phyloP scores from a whole-genome alignment of 225 moss, liverwort and hornwort species.

The Anthoceros angustus region DNA sequence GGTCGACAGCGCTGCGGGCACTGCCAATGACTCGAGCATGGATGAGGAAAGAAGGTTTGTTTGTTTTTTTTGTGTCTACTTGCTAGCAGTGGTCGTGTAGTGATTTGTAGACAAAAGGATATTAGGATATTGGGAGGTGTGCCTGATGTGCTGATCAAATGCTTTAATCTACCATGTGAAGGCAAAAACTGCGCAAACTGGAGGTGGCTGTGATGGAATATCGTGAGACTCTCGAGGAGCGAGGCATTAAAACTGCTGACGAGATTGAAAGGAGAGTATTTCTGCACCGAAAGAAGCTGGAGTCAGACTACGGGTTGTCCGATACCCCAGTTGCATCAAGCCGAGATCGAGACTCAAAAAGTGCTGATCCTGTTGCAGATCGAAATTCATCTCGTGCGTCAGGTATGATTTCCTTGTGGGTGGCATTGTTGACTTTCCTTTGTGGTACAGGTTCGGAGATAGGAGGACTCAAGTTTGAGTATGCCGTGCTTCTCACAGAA shows the following conservation, averaged over 20 bases:
- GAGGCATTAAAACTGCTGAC: constrained; percentile 65
- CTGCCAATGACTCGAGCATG: constrained; percentile 68
- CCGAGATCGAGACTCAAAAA: constrained; percentile 65
- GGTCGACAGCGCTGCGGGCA: constrained; percentile 26
- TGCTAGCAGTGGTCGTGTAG: neutral
- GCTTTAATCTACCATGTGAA: constrained; percentile 11
- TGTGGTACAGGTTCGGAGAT: neutral
- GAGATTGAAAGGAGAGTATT: constrained; percentile 84
- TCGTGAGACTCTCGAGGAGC: constrained; percentile 88
- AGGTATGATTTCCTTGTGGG: constrained; percentile 24
- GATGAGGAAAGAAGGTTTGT: constrained; percentile 85
- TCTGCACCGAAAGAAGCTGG: constrained; percentile 63
- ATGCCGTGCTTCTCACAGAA: neutral
- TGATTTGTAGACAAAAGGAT: neutral
- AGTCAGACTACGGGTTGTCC: constrained; percentile 61
- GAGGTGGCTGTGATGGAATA: constrained; percentile 95
- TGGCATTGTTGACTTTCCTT: neutral
- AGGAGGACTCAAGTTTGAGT: neutral
- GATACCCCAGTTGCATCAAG: constrained; percentile 42
- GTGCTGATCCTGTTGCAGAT: constrained; percentile 45
- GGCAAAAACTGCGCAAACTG: constrained; percentile 94
- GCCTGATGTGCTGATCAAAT: neutral
- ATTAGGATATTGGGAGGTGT: neutral
- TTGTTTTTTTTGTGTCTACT: neutral
- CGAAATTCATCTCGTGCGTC: constrained; percentile 39